These are phyloP conservation scores for Picochlorum sp. DNA, from an alignment of 139 green algal species.

Conservation along the genomic window DNA sequence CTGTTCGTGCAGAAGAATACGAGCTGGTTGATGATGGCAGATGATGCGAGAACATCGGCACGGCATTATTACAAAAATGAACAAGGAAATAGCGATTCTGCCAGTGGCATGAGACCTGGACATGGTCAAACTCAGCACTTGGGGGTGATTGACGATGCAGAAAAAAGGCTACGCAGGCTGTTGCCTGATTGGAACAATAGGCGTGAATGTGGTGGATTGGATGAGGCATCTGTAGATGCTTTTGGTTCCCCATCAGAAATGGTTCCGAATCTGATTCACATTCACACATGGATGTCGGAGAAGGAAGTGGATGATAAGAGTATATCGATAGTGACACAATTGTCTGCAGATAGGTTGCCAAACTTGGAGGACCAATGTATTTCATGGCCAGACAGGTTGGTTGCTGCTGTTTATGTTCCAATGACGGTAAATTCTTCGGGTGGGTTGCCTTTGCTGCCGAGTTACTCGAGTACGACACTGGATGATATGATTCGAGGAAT, in stretches of 20 bases:
- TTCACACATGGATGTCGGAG: not conserved
- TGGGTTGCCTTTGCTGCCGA: not conserved
- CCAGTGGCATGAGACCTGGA: too few species aligned
- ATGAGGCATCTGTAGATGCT: not conserved
- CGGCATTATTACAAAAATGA: too few species aligned
- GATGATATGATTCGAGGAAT: slow-evolving; percentile 8
- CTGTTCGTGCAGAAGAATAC: too few species aligned
- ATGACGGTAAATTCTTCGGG: not conserved
- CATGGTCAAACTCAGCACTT: too few species aligned
- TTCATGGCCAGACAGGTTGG: not conserved
- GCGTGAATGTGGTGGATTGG: too few species aligned
- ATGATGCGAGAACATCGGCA: too few species aligned
- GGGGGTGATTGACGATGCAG: too few species aligned
- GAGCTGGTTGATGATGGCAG: too few species aligned
- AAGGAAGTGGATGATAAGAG: not conserved
- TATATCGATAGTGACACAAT: slow-evolving; percentile 4
- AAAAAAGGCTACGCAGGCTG: too few species aligned
- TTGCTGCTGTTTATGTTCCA: slow-evolving; percentile 1
- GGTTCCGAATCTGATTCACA: not conserved
- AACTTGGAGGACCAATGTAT: slow-evolving; percentile 3
- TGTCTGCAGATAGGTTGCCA: not conserved
- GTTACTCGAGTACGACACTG: not conserved
- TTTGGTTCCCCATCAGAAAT: not conserved
- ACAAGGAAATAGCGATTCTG: too few species aligned
- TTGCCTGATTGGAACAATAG: too few species aligned